phyloP scores from a whole-genome alignment of 2,329 filamentous ascomycete genomes.

The Colletotrichum plurivorum region DNA sequence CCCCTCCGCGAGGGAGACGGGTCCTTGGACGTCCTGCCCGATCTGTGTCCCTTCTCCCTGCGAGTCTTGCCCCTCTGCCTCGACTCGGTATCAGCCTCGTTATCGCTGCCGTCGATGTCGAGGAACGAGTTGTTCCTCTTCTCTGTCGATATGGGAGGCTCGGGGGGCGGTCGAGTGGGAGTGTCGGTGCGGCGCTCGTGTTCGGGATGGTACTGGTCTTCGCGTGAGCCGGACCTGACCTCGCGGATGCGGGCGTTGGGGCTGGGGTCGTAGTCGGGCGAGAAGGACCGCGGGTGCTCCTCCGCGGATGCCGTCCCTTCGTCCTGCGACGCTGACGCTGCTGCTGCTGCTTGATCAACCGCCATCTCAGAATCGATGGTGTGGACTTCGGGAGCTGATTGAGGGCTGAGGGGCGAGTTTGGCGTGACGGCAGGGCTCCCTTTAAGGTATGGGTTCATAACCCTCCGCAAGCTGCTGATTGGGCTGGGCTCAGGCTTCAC shows the following conservation, averaged over 20 bases:
- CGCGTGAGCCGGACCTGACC: conserved; percentile 65
- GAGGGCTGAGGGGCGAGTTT: conserved; percentile 29
- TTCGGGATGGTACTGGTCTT: conserved; percentile 31
- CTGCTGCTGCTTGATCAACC: not conserved
- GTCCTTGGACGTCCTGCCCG: conserved; percentile 36
- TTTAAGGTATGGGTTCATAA: conserved; percentile 87
- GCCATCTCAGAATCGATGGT: conserved; percentile 31
- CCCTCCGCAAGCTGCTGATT: conserved; percentile 84
- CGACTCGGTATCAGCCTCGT: conserved; percentile 55
- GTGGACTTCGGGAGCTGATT: conserved; percentile 15
- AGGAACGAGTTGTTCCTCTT: conserved; percentile 64
- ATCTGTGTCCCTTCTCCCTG: conserved; percentile 11
- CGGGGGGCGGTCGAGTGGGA: conserved; percentile 52
- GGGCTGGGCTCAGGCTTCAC: conserved; percentile 68
- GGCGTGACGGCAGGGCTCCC: conserved; percentile 45
- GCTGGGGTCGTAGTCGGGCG: conserved; percentile 81
- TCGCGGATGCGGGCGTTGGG: conserved; percentile 79
- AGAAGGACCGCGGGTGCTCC: conserved; percentile 73
- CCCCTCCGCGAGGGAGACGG: conserved; percentile 7
- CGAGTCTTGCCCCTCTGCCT: conserved; percentile 37
- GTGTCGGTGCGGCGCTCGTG: conserved; percentile 47
- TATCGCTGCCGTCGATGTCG: conserved; percentile 65
- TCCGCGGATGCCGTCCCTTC: conserved; percentile 14
- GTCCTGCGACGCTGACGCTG: conserved; percentile 4
- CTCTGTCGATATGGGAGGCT: conserved; percentile 48